Base-by-base conservation (phyloP, 2,329 filamentous ascomycete species). In the Stagonosporopsis cucurbitacearum region DNA sequence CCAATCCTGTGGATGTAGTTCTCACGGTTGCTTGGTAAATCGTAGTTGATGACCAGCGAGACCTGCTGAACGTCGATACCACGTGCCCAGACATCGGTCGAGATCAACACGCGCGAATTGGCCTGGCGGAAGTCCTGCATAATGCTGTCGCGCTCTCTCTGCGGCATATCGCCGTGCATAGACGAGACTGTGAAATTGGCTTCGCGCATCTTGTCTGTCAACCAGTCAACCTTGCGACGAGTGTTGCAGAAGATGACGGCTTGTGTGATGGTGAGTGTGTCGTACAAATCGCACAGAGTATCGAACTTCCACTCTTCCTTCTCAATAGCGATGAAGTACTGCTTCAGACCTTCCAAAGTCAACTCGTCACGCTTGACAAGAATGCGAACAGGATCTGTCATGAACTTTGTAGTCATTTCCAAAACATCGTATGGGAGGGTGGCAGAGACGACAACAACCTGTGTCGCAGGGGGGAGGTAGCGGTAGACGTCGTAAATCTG, bases 261-360 rank as follows among this genome's bases (percentile, higher is more conserved):
- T 80, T 98, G 95, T 15, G 95, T 98, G 73, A 99, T 98, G 51
- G 95, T 99, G 40, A 99, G 85, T 12, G 95, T 98, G 76, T 99
- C 95, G 84, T 99, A 99, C 54, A 99, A 88, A 80, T 99, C 95
- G 78, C 92, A 98, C 4, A 99, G 87, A 2, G 95, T 99, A 76
- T 99, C 95, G 68, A 99, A 96, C 78, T 99, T 99, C 95, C 95
- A 99, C 76, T 98, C 95, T 78, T 99, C 95, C 82, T 97, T 98
- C 79, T 99, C 95, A 19, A 98, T 95, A 1, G 95, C 95, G 70
- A 99, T 98, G 76, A 97, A 99, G 82, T 97, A 99, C 77, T 99
- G 95, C 82, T 98, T 98, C 47, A 99, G 84, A 54, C 95, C 95
- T 80, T 98, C 95, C 46, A 99, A 86, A 2, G 95, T 99, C 82